Evolutionary conservation across 768 basidiomycete species (phyloP), one percentile per base, ranked within the genome.

Genomic region (Epithele typhae): DNA sequence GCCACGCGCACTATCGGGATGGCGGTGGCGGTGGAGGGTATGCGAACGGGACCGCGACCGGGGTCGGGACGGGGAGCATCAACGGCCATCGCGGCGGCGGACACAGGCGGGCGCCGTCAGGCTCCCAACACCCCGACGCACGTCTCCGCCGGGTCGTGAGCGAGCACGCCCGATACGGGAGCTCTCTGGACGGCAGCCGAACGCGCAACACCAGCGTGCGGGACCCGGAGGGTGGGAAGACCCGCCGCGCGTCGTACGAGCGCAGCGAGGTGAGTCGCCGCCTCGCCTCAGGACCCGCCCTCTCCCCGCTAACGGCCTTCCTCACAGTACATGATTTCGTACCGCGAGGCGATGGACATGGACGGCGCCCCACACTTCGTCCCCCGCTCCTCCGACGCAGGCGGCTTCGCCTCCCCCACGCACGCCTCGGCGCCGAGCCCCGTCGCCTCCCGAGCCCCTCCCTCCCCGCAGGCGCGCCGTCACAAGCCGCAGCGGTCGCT

Each of bases 251-350:
- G 10, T 47, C 56, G 22, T 63, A 63, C 45, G 61, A 63, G 37
- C 59, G 61, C 10, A 63, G 59, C 46, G 61, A 63, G 58, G 61
- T 60, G 30, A 25, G 56, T 45, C n/a, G 4, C 14, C 35, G 30
- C 23, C 14, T 9, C 21, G 14, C 17, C 18, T 8, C 19, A 36
- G 24, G 25, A 5, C 9, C 7, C 17, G n/a, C n/a, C n/a, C n/a
- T n/a, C n/a, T n/a, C n/a, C n/a, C n/a, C 22, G 18, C 40, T 46
- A 14, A 45, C 11, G 7, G n/a, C 4, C 21, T 25, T 18, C 15
- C 33, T 5, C n/a, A 7, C 34, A 63, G 61, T 63, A 60, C 44
- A 59, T 63, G 52, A 52, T 63, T 15, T 53, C 58, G 2, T 62
- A 62, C 48, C 55, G 54, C 12, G 43, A 30, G n/a, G n/a, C n/a